A percentile compares a stretch with the other conserved stretches of the same genome.
These are phyloP conservation scores for Lentithecium fluviatile DNA, from an alignment of 495 filamentous ascomycete species.

Conservation along the genomic window DNA sequence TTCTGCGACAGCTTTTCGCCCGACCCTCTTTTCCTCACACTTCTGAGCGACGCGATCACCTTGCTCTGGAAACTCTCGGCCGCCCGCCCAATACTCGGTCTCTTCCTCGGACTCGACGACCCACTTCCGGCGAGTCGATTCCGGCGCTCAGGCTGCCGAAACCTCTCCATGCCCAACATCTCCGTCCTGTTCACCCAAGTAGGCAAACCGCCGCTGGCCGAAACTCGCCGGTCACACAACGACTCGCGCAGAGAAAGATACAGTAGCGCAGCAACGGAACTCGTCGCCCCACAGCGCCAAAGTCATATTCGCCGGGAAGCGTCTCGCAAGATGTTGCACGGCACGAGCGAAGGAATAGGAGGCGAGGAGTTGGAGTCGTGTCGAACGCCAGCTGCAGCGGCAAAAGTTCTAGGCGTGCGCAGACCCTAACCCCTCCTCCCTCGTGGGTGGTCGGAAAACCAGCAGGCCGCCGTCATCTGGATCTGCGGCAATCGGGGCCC, in stretches of 20 bases:
- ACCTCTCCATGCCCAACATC: slow-evolving; percentile 12
- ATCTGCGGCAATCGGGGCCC: not conserved
- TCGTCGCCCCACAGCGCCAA: not conserved
- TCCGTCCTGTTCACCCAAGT: not conserved
- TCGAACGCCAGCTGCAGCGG: not conserved
- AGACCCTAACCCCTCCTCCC: too few species aligned
- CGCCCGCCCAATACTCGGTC: slow-evolving; percentile 23
- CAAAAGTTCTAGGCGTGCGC: not conserved
- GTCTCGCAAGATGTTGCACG: not conserved
- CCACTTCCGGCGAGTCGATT: not conserved
- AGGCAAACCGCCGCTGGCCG: not conserved
- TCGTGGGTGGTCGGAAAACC: not conserved
- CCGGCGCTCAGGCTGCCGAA: slow-evolving; percentile 5
- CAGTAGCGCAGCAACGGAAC: not conserved
- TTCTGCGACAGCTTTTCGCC: not conserved
- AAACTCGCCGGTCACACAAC: not conserved
- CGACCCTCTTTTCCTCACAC: slow-evolving; percentile 17
- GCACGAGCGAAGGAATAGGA: not conserved
- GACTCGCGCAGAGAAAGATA: not conserved
- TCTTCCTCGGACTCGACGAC: slow-evolving; percentile 1
- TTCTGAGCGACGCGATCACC: slow-evolving; percentile 20
- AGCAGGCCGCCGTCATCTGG: not conserved
- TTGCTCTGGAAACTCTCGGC: slow-evolving; percentile 31
- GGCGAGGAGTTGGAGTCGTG: not conserved
- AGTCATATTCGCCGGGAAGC: not conserved